Conservation (phyloP, 371 early-diverging fungal species). For the Mortierella sp. region DNA sequence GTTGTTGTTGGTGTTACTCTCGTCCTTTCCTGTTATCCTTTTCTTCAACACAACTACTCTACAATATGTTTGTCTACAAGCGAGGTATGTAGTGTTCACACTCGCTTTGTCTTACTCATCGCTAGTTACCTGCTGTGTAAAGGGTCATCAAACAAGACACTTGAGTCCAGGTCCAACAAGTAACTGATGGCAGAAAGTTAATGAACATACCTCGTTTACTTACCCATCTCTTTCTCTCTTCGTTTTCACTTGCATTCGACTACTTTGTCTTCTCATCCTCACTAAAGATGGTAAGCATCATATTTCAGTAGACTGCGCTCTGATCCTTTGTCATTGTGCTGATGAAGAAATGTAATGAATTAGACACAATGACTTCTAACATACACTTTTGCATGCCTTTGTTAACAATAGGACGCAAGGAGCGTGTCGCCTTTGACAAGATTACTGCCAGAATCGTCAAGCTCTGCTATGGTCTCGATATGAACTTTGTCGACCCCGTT, state of each 20-base stretch:
- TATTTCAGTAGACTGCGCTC: not conserved
- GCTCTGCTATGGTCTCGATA: slow-evolving; percentile 96
- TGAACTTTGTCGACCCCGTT: slow-evolving; percentile 92
- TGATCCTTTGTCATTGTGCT: not conserved
- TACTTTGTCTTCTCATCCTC: not conserved
- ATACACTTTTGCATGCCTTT: not conserved
- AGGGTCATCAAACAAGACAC: not conserved
- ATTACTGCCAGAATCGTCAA: slow-evolving; percentile 93
- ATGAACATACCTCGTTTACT: not conserved
- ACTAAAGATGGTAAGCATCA: slow-evolving; percentile 2
- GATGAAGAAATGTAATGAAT: not conserved
- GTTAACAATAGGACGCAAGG: slow-evolving; percentile 73
- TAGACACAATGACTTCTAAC: not conserved
- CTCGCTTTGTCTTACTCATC: not conserved
- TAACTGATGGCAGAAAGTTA: not conserved
- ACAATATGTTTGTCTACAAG: slow-evolving; percentile 82
- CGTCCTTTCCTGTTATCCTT: not conserved
- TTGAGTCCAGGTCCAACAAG: not conserved
- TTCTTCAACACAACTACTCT: not conserved
- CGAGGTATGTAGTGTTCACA: slow-evolving; percentile 64
- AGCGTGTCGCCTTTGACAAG: slow-evolving; percentile 97
- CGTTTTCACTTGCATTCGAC: not conserved
- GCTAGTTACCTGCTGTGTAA: not conserved
- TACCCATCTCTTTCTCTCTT: not conserved
- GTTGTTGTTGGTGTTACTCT: slow-evolving; percentile 2